Percentiles rank a stretch among this genome's conserved stretches.
Evolutionary conservation across 2,329 filamentous ascomycete genomes (phyloP).

Genomic region (Trichoderma sp.): DNA sequence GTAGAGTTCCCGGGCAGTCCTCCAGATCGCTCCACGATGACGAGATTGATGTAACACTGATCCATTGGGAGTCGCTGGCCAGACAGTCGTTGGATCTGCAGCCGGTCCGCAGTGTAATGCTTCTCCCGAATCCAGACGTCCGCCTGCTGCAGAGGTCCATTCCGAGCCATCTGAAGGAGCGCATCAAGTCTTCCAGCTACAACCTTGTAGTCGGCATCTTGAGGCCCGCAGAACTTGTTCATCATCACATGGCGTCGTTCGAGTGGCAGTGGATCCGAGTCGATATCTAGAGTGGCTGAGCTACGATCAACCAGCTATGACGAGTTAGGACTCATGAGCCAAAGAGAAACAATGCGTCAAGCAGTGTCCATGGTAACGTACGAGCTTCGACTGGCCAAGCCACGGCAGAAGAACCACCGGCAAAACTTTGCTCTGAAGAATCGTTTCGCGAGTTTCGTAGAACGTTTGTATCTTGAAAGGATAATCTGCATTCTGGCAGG

Average conservation of each 20-base stretch:
- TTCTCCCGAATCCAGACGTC: slow-evolving; percentile 33
- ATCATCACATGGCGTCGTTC: slow-evolving; percentile 34
- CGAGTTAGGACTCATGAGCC: background rate
- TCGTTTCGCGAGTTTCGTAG: slow-evolving; percentile 33
- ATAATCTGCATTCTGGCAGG: slow-evolving; percentile 27
- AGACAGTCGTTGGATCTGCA: slow-evolving; percentile 43
- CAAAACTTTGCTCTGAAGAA: slow-evolving; percentile 31
- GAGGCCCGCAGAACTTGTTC: slow-evolving; percentile 36
- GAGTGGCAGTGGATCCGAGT: slow-evolving; percentile 34
- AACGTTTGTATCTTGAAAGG: slow-evolving; percentile 32
- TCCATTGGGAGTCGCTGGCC: slow-evolving; percentile 40
- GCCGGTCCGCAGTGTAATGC: slow-evolving; percentile 33
- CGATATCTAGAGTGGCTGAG: slow-evolving; percentile 35
- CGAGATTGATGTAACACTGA: slow-evolving; percentile 47
- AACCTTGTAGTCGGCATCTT: slow-evolving; percentile 29
- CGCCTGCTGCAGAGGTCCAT: background rate
- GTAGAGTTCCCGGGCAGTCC: no score
- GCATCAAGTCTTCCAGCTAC: slow-evolving; percentile 32
- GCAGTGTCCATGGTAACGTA: background rate
- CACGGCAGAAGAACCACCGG: slow-evolving; percentile 9
- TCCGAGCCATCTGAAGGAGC: slow-evolving; percentile 30
- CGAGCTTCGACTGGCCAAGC: background rate
- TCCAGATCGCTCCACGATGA: slow-evolving; percentile 37
- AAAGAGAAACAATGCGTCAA: background rate
- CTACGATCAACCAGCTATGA: slow-evolving; percentile 33